Base-by-base conservation (phyloP, 1,139 yeast genomes). In the Yamadazyma siamensis region DNA sequence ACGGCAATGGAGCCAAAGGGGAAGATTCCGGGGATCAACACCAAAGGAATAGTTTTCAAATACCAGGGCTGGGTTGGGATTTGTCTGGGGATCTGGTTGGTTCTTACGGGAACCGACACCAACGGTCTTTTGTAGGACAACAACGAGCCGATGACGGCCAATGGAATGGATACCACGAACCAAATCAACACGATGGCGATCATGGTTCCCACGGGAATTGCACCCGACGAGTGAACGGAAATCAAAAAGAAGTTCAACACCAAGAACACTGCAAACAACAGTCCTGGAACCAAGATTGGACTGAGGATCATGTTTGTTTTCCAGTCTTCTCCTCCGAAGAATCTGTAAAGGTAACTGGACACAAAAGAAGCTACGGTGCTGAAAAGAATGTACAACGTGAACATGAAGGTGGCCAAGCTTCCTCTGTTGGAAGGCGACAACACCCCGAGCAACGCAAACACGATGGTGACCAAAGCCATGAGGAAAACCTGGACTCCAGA, bases 1-100 rank as follows among this genome's bases (percentile, higher is more conserved):
- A 91, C 95, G 9, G 95, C 88, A 49, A 89, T 84, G 13, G 96
- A 83, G 6, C 96, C 95, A 52, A 91, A 91, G 47, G 98, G 97
- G 71, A 91, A 80, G 37, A 91, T 75, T 36, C 98, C 97, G 1
- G 94, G 83, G 37, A 87, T 71, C 28, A 86, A 54, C 50, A 88
- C 65, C 27, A 83, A 73, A 20, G 89, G 82, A 12, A 75, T 42
- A 4, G 84, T 75, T 48, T 74, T 75, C 51, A 87, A 70, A 50
- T 85, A 88, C 77, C 88, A 78, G 32, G 95, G 95, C 60, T 88
- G 96, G 15, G 71, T 69, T 26, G 98, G 98, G 40, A 91, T 83
- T 61, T 91, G 97, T 60, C 98, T 79, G 40, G 96, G 95, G 45
- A 91, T 91, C 65, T 89, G 96, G 50, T 82, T 84, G 15, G 95